Percentiles rank a stretch among this genome's conserved stretches.
These are phyloP conservation scores for Rubroshorea leprosula DNA, from an alignment of 345 rosid species.

Conservation along the genomic window DNA sequence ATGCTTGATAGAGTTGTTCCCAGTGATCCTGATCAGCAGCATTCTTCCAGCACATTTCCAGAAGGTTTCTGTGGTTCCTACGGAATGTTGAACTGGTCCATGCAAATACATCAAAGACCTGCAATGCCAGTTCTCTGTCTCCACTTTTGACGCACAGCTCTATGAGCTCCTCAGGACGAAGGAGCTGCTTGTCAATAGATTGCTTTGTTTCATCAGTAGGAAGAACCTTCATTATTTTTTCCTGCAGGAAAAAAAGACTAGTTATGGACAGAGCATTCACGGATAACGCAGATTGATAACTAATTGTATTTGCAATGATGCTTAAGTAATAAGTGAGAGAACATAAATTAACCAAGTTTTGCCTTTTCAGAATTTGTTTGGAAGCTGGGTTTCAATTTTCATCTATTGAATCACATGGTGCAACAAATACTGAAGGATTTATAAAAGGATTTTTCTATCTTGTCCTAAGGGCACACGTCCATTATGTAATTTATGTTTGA, in stretches of 20 bases:
- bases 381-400: too few species aligned
- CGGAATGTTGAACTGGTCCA: slow-evolving; percentile 81
- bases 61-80: slow-evolving; percentile 55
- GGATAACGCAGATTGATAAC: background rate
- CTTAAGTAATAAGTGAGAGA: too few species aligned
- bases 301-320: background rate
- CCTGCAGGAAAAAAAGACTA: slow-evolving; percentile 36
- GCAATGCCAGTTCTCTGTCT: slow-evolving; percentile 46
- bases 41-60: slow-evolving; percentile 89
- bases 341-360: too few species aligned
- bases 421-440: too few species aligned
- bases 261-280: background rate
- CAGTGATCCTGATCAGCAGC: slow-evolving; percentile 78
- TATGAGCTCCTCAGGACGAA: slow-evolving; percentile 70
- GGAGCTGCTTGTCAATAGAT: slow-evolving; percentile 32
- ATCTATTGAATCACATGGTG: too few species aligned
- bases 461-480: too few species aligned
- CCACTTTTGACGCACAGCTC: slow-evolving; percentile 54
- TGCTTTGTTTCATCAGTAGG: slow-evolving; percentile 33
- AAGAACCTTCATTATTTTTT: slow-evolving; percentile 47
- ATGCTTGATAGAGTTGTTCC: slow-evolving; percentile 62
- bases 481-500: too few species aligned
- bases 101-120: slow-evolving; percentile 78
- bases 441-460: too few species aligned
- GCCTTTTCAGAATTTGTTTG: too few species aligned